Percentiles rank a stretch among this genome's conserved stretches.
Evolutionary conservation across 352 stramenopile genomes (phyloP).

Genomic region (Globisporangium paroecandrum): DNA sequence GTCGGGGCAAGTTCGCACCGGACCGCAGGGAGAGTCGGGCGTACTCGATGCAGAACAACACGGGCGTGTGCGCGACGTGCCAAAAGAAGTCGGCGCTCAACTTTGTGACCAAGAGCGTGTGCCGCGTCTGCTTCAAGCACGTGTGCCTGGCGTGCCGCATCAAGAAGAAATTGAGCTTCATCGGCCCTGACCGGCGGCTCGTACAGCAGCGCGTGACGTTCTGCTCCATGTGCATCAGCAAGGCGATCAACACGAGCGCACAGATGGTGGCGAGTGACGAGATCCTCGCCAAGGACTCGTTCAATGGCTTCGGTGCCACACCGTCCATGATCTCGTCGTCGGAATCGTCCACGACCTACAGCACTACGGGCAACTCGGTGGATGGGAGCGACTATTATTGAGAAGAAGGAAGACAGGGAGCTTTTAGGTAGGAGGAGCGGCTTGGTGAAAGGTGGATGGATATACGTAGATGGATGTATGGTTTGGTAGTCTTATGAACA

Average conservation of each 20-base stretch:
- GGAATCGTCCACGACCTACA: constrained; percentile 3
- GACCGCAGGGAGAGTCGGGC: neutral
- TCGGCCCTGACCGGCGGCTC: constrained; percentile 27
- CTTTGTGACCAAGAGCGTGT: constrained; percentile 23
- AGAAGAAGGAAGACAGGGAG: neutral
- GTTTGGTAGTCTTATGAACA: neutral
- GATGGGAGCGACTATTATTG: constrained; percentile 10
- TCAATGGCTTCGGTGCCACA: constrained; percentile 15
- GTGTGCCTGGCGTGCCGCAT: constrained; percentile 36
- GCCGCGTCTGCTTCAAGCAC: constrained; percentile 33
- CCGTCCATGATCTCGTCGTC: constrained; percentile 7
- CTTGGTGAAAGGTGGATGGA: neutral
- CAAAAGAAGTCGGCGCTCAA: constrained; percentile 22
- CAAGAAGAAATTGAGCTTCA: constrained; percentile 36
- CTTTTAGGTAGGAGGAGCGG: neutral
- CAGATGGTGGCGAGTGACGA: constrained; percentile 23
- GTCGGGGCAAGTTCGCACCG: constrained; percentile 22
- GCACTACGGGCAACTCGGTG: constrained; percentile 10
- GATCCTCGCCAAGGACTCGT: constrained; percentile 19
- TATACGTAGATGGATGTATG: neutral
- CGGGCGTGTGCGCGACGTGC: constrained; percentile 25
- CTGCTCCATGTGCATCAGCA: constrained; percentile 38
- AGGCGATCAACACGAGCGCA: constrained; percentile 31
- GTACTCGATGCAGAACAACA: neutral
- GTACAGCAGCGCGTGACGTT: constrained; percentile 36